phyloP scores from a whole-genome alignment of 306 rosid genomes.

The Astragalus membranaceus region DNA sequence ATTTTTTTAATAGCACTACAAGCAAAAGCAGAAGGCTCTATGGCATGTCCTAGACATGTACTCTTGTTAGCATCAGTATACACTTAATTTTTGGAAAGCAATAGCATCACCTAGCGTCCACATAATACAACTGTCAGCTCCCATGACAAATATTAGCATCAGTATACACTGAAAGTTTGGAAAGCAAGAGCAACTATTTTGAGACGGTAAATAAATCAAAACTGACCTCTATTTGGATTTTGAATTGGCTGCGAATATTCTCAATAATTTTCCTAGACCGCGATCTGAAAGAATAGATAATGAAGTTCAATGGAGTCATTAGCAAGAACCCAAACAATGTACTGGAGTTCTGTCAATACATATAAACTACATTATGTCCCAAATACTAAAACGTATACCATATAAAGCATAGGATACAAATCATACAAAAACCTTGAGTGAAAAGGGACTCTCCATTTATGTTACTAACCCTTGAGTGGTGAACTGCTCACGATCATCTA shows the following conservation, averaged over 20 bases:
- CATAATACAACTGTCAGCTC: background rate
- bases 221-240: conserved; percentile 68
- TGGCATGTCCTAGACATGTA: no score
- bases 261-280: conserved; percentile 75
- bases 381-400: background rate
- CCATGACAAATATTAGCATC: background rate
- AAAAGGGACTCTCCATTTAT: background rate
- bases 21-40: no score
- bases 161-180: background rate
- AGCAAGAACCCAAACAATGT: background rate
- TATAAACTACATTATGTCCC: background rate
- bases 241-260: conserved; percentile 52
- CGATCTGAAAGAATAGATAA: conserved; percentile 41
- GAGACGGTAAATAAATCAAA: background rate
- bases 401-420: background rate
- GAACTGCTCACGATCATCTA: conserved; percentile 93
- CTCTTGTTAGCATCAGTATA: no score
- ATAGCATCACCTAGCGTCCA: background rate
- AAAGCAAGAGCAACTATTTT: conserved; percentile 3
- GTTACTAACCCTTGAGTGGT: conserved; percentile 76
- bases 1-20: no score
- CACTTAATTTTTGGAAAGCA: background rate
- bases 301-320: conserved; percentile 7
- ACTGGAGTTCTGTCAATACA: background rate
- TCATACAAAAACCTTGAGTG: background rate